These are phyloP conservation scores for Obelidium mucronatum DNA, from an alignment of 192 early-diverging fungal species.

Conservation along the genomic window DNA sequence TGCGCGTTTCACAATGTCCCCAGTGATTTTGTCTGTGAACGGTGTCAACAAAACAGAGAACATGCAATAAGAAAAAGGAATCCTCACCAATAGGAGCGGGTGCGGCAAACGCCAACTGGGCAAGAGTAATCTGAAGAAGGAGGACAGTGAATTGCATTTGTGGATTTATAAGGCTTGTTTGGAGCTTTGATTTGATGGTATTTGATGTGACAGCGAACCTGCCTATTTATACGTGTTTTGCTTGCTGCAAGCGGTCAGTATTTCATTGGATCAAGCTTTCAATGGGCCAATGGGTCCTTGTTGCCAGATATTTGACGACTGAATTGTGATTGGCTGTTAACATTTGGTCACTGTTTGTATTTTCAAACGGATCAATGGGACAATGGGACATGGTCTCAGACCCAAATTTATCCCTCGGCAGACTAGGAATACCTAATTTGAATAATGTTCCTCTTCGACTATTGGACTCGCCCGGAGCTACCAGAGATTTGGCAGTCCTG, in stretches of 20 bases:
- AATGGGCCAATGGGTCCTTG: conserved; percentile 1
- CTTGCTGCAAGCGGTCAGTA: background rate
- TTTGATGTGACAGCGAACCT: background rate
- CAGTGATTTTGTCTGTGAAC: too few relatives aligned
- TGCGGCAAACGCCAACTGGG: background rate
- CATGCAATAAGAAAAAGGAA: background rate
- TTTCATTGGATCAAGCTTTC: background rate
- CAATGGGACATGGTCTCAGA: too few relatives aligned
- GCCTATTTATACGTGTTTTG: background rate
- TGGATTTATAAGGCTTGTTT: background rate
- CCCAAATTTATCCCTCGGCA: too few relatives aligned
- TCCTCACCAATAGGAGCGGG: background rate
- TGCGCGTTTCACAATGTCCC: too few relatives aligned
- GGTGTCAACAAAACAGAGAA: too few relatives aligned
- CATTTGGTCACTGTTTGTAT: too few relatives aligned
- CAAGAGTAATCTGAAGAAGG: background rate
- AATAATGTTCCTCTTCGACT: background rate
- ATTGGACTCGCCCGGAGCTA: background rate
- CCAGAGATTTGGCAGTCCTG: conserved; percentile 11
- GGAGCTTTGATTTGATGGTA: too few relatives aligned
- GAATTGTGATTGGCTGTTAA: too few relatives aligned
- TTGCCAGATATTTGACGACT: background rate
- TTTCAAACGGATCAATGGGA: too few relatives aligned
- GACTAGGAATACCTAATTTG: background rate
- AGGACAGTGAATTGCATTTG: background rate